phyloP scores from a whole-genome alignment of 2,329 filamentous ascomycete species.

The Colletotrichum sp. region DNA sequence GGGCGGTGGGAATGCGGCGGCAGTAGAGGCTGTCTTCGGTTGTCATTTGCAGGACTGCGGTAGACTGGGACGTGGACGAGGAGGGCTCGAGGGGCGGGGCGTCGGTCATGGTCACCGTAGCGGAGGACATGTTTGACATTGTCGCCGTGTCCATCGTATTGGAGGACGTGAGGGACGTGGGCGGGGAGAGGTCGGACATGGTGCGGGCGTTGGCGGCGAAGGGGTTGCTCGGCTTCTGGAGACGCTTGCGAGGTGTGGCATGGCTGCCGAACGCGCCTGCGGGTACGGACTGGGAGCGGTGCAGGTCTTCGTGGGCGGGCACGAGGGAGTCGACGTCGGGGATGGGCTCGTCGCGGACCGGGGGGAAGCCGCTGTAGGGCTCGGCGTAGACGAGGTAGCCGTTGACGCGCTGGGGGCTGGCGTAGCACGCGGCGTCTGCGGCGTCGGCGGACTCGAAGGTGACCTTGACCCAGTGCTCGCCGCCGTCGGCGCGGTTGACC shows the following conservation, averaged over 20 bases:
- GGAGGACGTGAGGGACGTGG: conserved; percentile 55
- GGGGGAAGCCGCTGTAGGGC: conserved; percentile 69
- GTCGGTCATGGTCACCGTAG: conserved; percentile 51
- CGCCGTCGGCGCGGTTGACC: conserved; percentile 82
- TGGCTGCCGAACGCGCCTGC: conserved; percentile 24
- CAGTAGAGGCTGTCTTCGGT: conserved; percentile 53
- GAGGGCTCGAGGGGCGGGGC: conserved; percentile 18
- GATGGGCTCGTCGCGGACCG: conserved; percentile 67
- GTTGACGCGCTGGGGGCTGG: conserved; percentile 74
- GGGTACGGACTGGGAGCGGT: conserved; percentile 42
- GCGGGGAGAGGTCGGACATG: conserved; percentile 40
- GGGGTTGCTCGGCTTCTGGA: conserved; percentile 30
- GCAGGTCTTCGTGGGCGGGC: conserved; percentile 34
- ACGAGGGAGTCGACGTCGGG: conserved; percentile 52
- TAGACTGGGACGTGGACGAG: background rate
- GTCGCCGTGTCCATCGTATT: conserved; percentile 64
- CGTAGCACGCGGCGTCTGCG: conserved; percentile 71
- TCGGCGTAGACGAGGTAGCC: conserved; percentile 76
- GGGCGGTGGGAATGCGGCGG: conserved; percentile 70
- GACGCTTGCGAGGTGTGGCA: conserved; percentile 29
- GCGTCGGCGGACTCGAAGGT: conserved; percentile 79
- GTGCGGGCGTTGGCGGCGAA: conserved; percentile 39
- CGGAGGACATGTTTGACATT: conserved; percentile 44
- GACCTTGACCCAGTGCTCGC: conserved; percentile 90
- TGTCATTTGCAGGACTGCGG: background rate